Evolutionary conservation across 1,284 basidiomycete genomes (phyloP), one percentile per base, ranked within the genome.

Genomic region (Termitomyces sp.): DNA sequence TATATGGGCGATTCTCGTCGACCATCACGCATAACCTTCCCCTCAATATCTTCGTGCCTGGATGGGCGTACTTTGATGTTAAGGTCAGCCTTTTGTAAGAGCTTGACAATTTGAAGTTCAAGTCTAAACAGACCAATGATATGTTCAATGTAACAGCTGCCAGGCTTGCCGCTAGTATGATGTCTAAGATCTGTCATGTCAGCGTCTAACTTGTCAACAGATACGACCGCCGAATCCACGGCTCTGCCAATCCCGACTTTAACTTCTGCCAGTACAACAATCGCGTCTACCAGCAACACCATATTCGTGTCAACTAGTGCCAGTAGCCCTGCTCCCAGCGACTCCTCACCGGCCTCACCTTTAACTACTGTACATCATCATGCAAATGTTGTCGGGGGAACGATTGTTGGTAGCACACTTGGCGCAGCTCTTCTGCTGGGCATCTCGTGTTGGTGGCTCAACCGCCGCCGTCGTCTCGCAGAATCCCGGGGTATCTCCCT

Each of bases 11-110:
- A 14, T 6, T 33, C n/a, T 8, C 18, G 19, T 28, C 28, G 16
- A 21, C 39, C 21, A n/a, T 33, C 10, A 16, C 60, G 0, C 16
- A 51, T 28, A 26, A 40, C 13, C 46, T 59, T 24, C 60, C 56
- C 18, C 45, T 50, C 1, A 48, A 55, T n/a, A 50, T 47, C 9
- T 59, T 54, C 38, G 57, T 61, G 30, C 60, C 57, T 26, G 56
- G 55, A 16, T 61, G 60, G 60, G 60, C 60, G 4, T 61, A 59
- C 26, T 41, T 59, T 9, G 60, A 57, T 44, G 60, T 61, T 18
- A 49, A 59, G 60, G 57, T 53, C 14, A 31, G 31, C 3, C n/a
- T 38, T 38, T 26, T 14, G 21, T n/a, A 33, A n/a, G 18, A 37
- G 11, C 18, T n/a, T 41, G 18, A 19, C 7, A 24, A 24, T 2